phyloP scores from a whole-genome alignment of 2,329 filamentous ascomycete genomes.

The Aspergillus sp. region DNA sequence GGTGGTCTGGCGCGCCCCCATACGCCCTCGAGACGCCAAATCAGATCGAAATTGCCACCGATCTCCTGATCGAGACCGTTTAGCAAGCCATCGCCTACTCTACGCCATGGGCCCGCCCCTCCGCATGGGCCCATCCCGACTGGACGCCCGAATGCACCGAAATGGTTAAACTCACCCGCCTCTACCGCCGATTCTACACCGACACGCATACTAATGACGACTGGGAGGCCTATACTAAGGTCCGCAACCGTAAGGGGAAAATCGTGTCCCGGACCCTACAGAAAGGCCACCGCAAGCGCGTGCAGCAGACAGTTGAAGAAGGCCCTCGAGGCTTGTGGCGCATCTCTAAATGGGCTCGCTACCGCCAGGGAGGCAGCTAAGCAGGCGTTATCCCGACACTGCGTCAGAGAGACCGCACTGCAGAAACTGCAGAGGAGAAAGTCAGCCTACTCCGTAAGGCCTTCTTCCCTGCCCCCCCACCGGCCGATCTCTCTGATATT shows the following conservation, averaged over 20 bases:
- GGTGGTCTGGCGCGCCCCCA: conserved; percentile 1
- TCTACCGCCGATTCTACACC: neutral
- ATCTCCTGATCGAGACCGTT: conserved; percentile 16
- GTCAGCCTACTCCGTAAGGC: neutral
- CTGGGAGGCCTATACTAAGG: conserved; percentile 11
- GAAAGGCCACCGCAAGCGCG: conserved; percentile 17
- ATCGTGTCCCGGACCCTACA: conserved; percentile 17
- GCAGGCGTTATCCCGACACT: conserved; percentile 7
- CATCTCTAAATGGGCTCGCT: conserved; percentile 24
- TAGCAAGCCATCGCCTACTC: conserved; percentile 19
- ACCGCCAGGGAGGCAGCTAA: conserved; percentile 15
- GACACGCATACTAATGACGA: neutral
- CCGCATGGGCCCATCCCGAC: conserved; percentile 17
- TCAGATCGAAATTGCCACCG: conserved; percentile 11
- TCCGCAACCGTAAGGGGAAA: conserved; percentile 24
- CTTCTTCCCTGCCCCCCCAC: conserved; percentile 1
- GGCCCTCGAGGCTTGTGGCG: conserved; percentile 19
- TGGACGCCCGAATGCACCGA: conserved; percentile 21
- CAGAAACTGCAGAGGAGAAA: conserved; percentile 8
- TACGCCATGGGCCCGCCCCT: conserved; percentile 23
- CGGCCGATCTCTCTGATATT: neutral
- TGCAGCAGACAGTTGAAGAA: conserved; percentile 20
- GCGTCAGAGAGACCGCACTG: neutral
- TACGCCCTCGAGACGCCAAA: conserved; percentile 2
- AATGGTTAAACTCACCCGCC: conserved; percentile 5